phyloP scores from a whole-genome alignment of 257 asterid genomes.

The Gardenia jasminoides region DNA sequence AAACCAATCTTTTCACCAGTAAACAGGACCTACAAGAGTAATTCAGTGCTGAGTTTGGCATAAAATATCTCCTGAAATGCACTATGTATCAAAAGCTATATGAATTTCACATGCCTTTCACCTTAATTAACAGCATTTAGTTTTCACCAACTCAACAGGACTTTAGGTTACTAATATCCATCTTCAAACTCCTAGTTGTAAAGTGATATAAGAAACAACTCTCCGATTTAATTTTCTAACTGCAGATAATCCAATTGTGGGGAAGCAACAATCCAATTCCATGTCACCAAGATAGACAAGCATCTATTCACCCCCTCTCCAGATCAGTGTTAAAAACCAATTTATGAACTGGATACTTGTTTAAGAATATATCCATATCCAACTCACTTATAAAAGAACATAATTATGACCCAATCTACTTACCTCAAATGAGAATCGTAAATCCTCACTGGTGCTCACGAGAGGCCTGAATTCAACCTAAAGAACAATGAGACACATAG shows the following conservation, averaged over 20 bases:
- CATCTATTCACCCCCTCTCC: neutral
- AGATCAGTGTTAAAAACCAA: neutral
- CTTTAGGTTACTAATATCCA: neutral
- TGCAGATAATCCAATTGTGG: neutral
- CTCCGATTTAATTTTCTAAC: neutral
- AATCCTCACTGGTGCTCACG: conserved; percentile 58
- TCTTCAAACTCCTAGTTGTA: neutral
- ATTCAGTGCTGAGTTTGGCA: conserved; percentile 31
- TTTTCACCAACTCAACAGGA: neutral
- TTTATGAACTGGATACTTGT: too few relatives aligned
- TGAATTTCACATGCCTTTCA: neutral
- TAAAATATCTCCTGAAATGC: conserved; percentile 11
- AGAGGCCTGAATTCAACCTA: conserved; percentile 89
- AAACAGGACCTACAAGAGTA: conserved; percentile 61
- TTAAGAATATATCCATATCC: too few relatives aligned
- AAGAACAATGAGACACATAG: conserved; percentile 10
- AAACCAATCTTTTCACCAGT: conserved; percentile 80
- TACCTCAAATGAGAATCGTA: conserved; percentile 89
- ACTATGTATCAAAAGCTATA: neutral
- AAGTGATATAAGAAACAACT: neutral
- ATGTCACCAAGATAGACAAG: neutral
- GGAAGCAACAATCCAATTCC: neutral
- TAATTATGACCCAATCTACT: conserved; percentile 18
- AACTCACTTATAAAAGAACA: neutral
- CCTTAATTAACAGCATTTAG: neutral